A percentile compares a stretch with the other conserved stretches of the same genome.
These are phyloP conservation scores for Eucalyptus fibrosa DNA, from an alignment of 345 rosid species.

Conservation along the genomic window DNA sequence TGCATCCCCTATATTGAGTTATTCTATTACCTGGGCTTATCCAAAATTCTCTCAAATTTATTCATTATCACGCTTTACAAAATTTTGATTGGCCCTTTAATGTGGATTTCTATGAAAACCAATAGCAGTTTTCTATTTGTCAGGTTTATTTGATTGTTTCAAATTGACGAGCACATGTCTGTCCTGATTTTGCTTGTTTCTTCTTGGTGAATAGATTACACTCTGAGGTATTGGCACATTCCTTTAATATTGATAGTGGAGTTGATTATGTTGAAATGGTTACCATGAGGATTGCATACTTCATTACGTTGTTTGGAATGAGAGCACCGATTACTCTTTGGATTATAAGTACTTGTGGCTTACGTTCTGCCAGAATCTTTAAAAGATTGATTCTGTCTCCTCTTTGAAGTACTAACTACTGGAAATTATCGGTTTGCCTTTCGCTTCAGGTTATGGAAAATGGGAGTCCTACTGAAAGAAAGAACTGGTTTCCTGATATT, in stretches of 20 bases:
- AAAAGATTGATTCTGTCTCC: not conserved
- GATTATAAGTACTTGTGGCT: not conserved
- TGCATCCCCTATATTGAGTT: not conserved
- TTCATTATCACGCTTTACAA: not conserved
- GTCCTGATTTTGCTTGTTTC: not conserved
- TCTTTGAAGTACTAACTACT: not conserved
- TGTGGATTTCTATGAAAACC: not conserved
- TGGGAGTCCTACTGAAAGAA: conserved; percentile 74
- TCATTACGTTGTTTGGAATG: not conserved
- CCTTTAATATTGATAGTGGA: not conserved
- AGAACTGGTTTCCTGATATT: conserved; percentile 84
- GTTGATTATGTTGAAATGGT: not conserved
- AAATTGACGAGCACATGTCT: not conserved
- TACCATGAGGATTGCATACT: not conserved
- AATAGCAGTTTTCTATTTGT: not conserved
- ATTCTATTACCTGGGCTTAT: not conserved
- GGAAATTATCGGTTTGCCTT: not conserved
- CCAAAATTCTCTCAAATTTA: not conserved
- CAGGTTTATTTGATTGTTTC: not conserved
- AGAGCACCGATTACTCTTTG: not conserved
- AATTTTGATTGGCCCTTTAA: not conserved
- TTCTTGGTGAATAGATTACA: not conserved
- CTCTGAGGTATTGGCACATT: not conserved
- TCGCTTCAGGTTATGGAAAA: conserved; percentile 59
- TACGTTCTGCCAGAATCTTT: not conserved